These are phyloP conservation scores for Suhomyces tanzawaensis DNA, from an alignment of 805 yeast genomes.

Conservation along the genomic window DNA sequence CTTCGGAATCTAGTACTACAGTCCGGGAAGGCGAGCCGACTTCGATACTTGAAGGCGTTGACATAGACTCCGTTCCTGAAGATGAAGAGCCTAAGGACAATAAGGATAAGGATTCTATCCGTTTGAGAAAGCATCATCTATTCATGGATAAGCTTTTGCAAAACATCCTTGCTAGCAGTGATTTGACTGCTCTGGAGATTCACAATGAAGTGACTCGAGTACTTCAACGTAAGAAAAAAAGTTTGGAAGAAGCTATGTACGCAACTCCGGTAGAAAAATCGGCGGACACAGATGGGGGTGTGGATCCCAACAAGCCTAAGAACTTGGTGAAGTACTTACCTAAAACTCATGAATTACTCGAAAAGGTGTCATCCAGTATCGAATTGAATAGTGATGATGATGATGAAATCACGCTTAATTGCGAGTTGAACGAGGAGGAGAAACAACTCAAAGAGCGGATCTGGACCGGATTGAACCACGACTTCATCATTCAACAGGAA, in stretches of 20 bases:
- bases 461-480: slow-evolving; percentile 90
- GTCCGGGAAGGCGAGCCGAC: not conserved
- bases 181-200: slow-evolving; percentile 26
- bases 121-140: not conserved
- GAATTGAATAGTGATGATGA: slow-evolving; percentile 67
- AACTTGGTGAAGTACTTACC: slow-evolving; percentile 57
- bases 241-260: slow-evolving; percentile 20
- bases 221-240: slow-evolving; percentile 20
- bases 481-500: slow-evolving; percentile 81
- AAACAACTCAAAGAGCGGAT: slow-evolving; percentile 70
- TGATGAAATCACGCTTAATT: slow-evolving; percentile 70
- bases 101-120: not conserved
- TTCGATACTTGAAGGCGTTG: slow-evolving; percentile 4
- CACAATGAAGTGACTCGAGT: slow-evolving; percentile 20
- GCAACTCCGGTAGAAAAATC: slow-evolving; percentile 15
- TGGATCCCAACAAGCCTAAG: slow-evolving; percentile 30
- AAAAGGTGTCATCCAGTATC: slow-evolving; percentile 55
- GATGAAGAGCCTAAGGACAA: slow-evolving; percentile 1
- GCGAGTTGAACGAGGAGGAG: slow-evolving; percentile 67
- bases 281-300: slow-evolving; percentile 17
- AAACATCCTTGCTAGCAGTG: slow-evolving; percentile 32
- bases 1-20: too few relatives aligned
- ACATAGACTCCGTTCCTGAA: slow-evolving; percentile 4
- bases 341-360: slow-evolving; percentile 52
- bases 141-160: slow-evolving; percentile 20